Conservation (phyloP, 164 flowering plant species). For the Macadamia integrifolia region DNA sequence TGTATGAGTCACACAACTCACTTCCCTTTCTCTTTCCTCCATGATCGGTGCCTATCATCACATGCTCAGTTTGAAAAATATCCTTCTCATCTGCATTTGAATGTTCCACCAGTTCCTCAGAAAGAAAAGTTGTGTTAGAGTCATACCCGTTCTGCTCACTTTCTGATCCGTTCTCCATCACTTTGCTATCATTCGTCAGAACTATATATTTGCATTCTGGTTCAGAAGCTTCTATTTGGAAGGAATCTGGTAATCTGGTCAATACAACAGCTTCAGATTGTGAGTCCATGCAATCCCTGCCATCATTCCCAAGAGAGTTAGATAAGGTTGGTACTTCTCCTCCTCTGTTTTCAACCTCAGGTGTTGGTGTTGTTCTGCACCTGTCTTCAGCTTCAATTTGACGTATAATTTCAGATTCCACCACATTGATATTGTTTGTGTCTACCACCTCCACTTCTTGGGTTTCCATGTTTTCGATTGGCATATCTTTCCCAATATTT, state of each 20-base stretch:
- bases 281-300: conserved; percentile 9
- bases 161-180: conserved; percentile 16
- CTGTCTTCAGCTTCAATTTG: not conserved
- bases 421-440: not conserved
- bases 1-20: not conserved
- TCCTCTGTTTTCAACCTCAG: conserved; percentile 2
- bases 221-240: conserved; percentile 16
- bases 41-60: not conserved
- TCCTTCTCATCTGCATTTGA: conserved; percentile 7
- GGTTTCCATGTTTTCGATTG: conserved; percentile 3
- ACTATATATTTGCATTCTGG: conserved; percentile 17
- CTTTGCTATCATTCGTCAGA: conserved; percentile 15
- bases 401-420: not conserved
- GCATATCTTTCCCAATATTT: not conserved
- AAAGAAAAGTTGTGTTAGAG: conserved; percentile 1
- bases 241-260: conserved; percentile 10
- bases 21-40: conserved; percentile 10
- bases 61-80: not conserved
- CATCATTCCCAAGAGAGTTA: conserved; percentile 3
- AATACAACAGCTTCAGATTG: conserved; percentile 11
- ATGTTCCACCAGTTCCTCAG: conserved; percentile 6
- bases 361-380: no score
- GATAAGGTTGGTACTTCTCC: conserved; percentile 3
- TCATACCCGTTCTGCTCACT: conserved; percentile 4
- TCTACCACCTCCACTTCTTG: conserved; percentile 4